Base-by-base conservation (phyloP, 1,284 basidiomycete genomes). In the Cerioporus squamosus region DNA sequence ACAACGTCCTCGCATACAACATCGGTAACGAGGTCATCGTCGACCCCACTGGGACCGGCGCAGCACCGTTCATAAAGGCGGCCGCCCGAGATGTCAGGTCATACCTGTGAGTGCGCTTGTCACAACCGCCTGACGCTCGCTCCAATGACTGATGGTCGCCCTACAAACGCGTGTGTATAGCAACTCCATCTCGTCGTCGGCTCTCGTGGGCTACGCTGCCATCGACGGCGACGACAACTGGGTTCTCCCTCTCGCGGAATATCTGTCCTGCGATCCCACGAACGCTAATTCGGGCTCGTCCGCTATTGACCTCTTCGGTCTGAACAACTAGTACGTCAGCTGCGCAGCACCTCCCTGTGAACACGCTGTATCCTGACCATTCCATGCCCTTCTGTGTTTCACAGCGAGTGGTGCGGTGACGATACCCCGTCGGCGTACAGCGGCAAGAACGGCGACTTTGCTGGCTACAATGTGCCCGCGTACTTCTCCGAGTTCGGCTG, bases 401-500 rank as follows among this genome's bases (percentile, higher is more conserved):
- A 39, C 56, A 92, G 90, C 66, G 79, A 87, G 68, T 96, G 91
- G 91, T 95, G 93, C 72, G 93, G 93, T 46, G 74, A 83, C 59
- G 84, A 84, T 10, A 83, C 79, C 18, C 55, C 73, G 66, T 15
- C 81, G 85, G 33, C 62, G 10, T 92, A 91, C 71, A 75, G 80
- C 44, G 71, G 66, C 44, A 81, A 80, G 57, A 83, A 84, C 36
- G 74, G 69, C 29, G 79, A 82, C 38, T 91, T 83, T 72, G 81
- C 78, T 66, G 80, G 83, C 61, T 88, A 90, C 72, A 92, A 93
- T 53, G 84, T 95, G 23, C 85, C 87, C 1, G 91, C 92, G 5
- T 96, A 96, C 80, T 93, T 96, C 77, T 92, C 92, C 71, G 94
- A 97, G 80, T 97, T 85, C 63, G 94, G 94, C 57, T 94, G 91